Base-by-base conservation (phyloP, 331 rosid species). In the Erythrophleum ivorense region DNA sequence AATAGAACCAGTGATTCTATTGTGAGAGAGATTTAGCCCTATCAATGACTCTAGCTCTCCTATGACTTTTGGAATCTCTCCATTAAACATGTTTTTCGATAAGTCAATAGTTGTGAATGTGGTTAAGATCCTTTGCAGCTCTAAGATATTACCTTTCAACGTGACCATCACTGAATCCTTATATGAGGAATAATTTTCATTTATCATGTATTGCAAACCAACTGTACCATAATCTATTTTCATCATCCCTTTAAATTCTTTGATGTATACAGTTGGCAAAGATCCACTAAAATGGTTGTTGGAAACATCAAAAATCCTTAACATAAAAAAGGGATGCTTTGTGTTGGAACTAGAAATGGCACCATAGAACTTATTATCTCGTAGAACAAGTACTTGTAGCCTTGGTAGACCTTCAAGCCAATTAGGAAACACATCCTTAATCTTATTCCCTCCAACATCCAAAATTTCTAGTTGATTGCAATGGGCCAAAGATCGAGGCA, bases 161-260 rank as follows among this genome's bases (percentile, higher is more conserved):
- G 15, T 63, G 18, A 60, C 53, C 0, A 9, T 57, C 59, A 63
- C 43, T 33, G 12, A 63, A 31, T 5, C 34, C 3, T 14, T 6
- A 31, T 31, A 63, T 0, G 24, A 24, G 36, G 59, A 60, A 24
- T 9, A 33, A 11, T 54, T 73, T 9, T 0, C 0, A 7, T 2
- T 10, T 0, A 3, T 14, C 40, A 77, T 55, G 58, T 85, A 85
- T 4, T 54, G 8, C 50, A 9, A n/a, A 9, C n/a, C 52, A 60
- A 0, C 1, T 71, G 34, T 15, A 6, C 1, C 12, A 1, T 46
- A 41, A 40, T 13, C 52, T 2, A 0, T 8, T 6, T 29, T 14
- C 73, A 41, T 48, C 86, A 86, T 79, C 48, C 71, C 83, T 24
- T 76, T 48, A 54, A 86, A 79, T 2, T 80, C 36, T 31, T 53